Percentiles rank a stretch among this genome's conserved stretches.
phyloP scores from a whole-genome alignment of 1,284 basidiomycete genomes.

The Peniophora sp. region DNA sequence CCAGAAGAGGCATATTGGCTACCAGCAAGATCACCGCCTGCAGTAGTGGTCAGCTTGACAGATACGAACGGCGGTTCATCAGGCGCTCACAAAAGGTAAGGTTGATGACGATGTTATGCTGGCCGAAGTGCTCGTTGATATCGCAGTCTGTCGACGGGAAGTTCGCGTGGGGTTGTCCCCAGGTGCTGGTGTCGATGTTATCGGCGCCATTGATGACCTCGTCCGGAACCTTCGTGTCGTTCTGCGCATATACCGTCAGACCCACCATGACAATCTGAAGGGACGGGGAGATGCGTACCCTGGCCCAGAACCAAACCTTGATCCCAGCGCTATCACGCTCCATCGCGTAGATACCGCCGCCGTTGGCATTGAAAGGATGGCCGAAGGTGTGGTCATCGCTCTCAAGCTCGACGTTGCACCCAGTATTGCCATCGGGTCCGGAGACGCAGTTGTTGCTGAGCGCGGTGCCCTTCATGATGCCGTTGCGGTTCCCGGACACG shows the following conservation, averaged over 20 bases:
- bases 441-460: slow-evolving; percentile 42
- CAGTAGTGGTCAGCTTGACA: not conserved
- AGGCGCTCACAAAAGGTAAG: slow-evolving; percentile 37
- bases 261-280: no score
- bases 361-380: slow-evolving; percentile 48
- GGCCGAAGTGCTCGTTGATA: slow-evolving; percentile 40
- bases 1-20: slow-evolving; percentile 33
- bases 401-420: slow-evolving; percentile 51
- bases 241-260: slow-evolving; percentile 28
- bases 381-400: slow-evolving; percentile 39
- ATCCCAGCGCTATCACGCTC: slow-evolving; percentile 7
- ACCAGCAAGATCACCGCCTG: slow-evolving; percentile 54
- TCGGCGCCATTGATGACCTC: slow-evolving; percentile 31
- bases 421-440: slow-evolving; percentile 46
- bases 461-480: slow-evolving; percentile 7
- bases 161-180: slow-evolving; percentile 31
- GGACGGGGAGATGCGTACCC: no score
- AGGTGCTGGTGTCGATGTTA: slow-evolving; percentile 30
- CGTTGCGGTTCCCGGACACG: not conserved
- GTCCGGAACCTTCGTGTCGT: slow-evolving; percentile 26
- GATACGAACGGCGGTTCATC: no score
- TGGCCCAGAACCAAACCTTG: slow-evolving; percentile 32
- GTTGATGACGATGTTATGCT: slow-evolving; percentile 58
- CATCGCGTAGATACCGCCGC: slow-evolving; percentile 48
- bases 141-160: slow-evolving; percentile 48